Evolutionary conservation across 2,329 filamentous ascomycete species (phyloP), one percentile per base, ranked within the genome.

Genomic region (Arthrobotrys sinensis): DNA sequence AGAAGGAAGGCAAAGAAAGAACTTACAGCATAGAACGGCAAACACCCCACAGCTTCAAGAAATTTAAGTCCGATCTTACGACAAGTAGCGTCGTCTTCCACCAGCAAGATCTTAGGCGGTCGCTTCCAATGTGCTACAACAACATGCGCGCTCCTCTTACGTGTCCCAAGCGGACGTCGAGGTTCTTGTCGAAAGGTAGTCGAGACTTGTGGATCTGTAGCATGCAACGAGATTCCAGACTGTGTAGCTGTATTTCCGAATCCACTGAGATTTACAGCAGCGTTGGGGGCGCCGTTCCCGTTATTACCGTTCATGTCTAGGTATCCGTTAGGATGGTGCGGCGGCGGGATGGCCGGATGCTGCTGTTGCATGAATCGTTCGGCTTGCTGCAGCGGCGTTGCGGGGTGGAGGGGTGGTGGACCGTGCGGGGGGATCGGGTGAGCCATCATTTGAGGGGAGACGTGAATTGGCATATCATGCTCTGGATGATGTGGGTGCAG

Each of bases 41-140:
- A 87, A 82, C 90, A 92, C 76, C 90, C 89, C 83, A 91, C 89
- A 50, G 88, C 88, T 73, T 89, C 87, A 67, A 92, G 83, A 80
- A 92, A 91, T 83, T 91, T 92, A 79, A 89, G 87, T 19, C 90
- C 90, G 76, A 92, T 92, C 80, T 90, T 88, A 36, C 89, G 88
- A 81, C 90, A 92, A 4, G 90, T 90, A 79, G 88, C 88, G 73
- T 92, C 90, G 81, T 92, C 96, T 85, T 99, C 96, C 5, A 99
- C 96, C 43, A 99, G 88, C 79, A 98, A 87, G 76, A 99, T 94
- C 78, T 91, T 90, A 0, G 96, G 96, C 82, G 87, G 87, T 60
- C 89, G 86, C 53, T 89, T 85, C 90, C 90, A 92, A 14, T 89
- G 89, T 24, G 90, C 89, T 80, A 91, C 62, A 8, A 64, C 89